A percentile compares a stretch with the other conserved stretches of the same genome.
Evolutionary conservation across 192 early-diverging fungal species (phyloP).

Genomic region (Paraglomus brasilianum): DNA sequence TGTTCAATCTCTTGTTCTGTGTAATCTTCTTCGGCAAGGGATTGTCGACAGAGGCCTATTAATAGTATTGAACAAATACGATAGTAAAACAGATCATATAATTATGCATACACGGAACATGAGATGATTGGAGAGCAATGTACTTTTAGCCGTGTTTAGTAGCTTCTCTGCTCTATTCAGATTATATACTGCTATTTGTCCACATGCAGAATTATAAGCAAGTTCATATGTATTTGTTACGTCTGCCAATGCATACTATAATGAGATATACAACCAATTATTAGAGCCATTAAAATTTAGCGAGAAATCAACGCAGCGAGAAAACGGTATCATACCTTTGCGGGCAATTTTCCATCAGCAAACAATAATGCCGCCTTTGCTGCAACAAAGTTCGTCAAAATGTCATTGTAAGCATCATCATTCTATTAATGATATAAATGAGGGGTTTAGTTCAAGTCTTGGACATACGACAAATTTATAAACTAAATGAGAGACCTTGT

Average conservation of each 20-base stretch:
- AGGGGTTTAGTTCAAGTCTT: not conserved
- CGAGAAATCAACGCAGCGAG: not conserved
- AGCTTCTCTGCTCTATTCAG: constrained; percentile 50
- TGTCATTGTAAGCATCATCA: constrained; percentile 47
- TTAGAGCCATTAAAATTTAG: not conserved
- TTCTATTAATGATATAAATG: constrained; percentile 2
- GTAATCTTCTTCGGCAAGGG: constrained; percentile 50
- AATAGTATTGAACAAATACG: constrained; percentile 9
- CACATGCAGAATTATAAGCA: constrained; percentile 66
- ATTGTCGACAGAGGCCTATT: constrained; percentile 47
- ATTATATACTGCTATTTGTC: constrained; percentile 52
- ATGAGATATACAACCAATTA: not conserved
- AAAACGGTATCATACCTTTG: constrained; percentile 31
- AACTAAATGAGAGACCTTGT: constrained; percentile 26
- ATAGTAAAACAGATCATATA: constrained; percentile 28
- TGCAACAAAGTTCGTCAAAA: constrained; percentile 52
- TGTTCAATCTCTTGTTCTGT: constrained; percentile 64
- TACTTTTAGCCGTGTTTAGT: constrained; percentile 60
- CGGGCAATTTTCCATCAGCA: constrained; percentile 35
- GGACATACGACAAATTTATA: not conserved
- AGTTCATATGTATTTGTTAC: constrained; percentile 59
- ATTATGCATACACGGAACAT: not conserved
- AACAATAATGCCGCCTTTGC: constrained; percentile 53
- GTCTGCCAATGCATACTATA: constrained; percentile 34
- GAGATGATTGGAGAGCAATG: not conserved